phyloP scores from a whole-genome alignment of 2,329 filamentous ascomycete species.

The Curvularia hawaiiensis region DNA sequence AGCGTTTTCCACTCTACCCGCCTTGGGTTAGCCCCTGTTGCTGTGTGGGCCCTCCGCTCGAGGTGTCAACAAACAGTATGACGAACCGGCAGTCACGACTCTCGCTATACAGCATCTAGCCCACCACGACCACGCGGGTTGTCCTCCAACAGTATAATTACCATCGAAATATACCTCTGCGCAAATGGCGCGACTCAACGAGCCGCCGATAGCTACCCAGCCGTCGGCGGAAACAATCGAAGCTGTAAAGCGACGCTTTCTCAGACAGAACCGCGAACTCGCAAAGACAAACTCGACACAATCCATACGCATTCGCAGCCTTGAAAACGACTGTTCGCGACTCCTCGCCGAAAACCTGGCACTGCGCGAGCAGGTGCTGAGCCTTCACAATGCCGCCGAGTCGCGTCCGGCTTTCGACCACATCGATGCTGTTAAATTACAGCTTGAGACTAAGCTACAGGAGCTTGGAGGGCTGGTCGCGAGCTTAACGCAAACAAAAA shows the following conservation, averaged over 20 bases:
- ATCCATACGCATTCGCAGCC: constrained; percentile 74
- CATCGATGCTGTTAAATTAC: constrained; percentile 70
- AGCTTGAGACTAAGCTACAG: constrained; percentile 72
- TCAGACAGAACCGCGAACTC: constrained; percentile 84
- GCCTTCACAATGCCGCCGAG: constrained; percentile 70
- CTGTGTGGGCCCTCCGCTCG: constrained; percentile 19
- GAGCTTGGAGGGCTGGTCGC: constrained; percentile 73
- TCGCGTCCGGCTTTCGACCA: constrained; percentile 67
- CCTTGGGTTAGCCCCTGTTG: constrained; percentile 24
- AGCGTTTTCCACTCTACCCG: constrained; percentile 11
- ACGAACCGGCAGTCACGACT: constrained; percentile 11
- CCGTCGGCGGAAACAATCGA: constrained; percentile 71
- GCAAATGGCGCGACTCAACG: constrained; percentile 82
- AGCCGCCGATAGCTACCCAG: constrained; percentile 58
- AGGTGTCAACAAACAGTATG: constrained; percentile 37
- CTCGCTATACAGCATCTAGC: constrained; percentile 2
- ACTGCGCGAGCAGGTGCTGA: constrained; percentile 71
- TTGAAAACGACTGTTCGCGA: constrained; percentile 76
- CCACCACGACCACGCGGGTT: constrained; percentile 15
- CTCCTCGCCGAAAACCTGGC: constrained; percentile 80
- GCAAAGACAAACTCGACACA: constrained; percentile 77
- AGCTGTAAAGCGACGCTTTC: constrained; percentile 71
- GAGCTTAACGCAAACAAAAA: constrained; percentile 59
- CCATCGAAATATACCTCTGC: constrained; percentile 44
- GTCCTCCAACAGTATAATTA: constrained; percentile 34